Percentiles rank a stretch among this genome's conserved stretches.
phyloP scores from a whole-genome alignment of 768 basidiomycete genomes.

The Hysterangium stoloniferum region DNA sequence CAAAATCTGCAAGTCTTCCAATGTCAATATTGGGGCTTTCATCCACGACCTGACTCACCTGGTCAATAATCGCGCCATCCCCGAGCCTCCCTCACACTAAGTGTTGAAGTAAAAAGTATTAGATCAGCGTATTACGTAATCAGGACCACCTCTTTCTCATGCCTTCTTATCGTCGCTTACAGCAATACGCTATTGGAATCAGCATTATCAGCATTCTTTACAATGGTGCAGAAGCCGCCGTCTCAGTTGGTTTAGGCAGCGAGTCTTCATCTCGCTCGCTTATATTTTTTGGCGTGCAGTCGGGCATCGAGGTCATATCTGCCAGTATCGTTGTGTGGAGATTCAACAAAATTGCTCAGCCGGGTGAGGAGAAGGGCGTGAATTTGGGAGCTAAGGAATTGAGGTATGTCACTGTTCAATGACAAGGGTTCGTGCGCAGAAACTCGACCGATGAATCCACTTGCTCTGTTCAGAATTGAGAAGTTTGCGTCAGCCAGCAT shows the following conservation, averaged over 20 bases:
- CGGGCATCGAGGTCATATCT: conserved; percentile 39
- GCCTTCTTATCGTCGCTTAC: conserved; percentile 27
- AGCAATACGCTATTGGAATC: conserved; percentile 31
- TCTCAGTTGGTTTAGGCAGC: conserved; percentile 38
- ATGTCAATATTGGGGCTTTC: too few species aligned
- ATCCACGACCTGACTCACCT: too few species aligned
- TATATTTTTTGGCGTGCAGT: conserved; percentile 43
- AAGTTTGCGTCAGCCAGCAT: conserved; percentile 30
- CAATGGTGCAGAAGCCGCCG: conserved; percentile 29
- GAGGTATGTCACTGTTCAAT: too few species aligned
- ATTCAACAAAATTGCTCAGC: conserved; percentile 27
- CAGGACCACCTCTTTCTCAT: not conserved
- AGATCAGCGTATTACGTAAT: too few species aligned
- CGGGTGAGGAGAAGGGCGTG: conserved; percentile 25
- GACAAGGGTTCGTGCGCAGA: too few species aligned
- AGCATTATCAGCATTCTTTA: conserved; percentile 35
- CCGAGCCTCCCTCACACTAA: too few species aligned
- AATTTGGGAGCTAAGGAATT: conserved; percentile 14
- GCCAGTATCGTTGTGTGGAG: conserved; percentile 38
- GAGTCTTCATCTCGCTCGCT: conserved; percentile 38
- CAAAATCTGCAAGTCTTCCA: conserved; percentile 42
- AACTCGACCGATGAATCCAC: too few species aligned
- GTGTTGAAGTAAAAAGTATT: too few species aligned
- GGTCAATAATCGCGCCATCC: too few species aligned
- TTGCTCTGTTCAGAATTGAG: conserved; percentile 36